Base-by-base conservation (phyloP, 2,329 filamentous ascomycete genomes). In the Sporothrix variecibatus region DNA sequence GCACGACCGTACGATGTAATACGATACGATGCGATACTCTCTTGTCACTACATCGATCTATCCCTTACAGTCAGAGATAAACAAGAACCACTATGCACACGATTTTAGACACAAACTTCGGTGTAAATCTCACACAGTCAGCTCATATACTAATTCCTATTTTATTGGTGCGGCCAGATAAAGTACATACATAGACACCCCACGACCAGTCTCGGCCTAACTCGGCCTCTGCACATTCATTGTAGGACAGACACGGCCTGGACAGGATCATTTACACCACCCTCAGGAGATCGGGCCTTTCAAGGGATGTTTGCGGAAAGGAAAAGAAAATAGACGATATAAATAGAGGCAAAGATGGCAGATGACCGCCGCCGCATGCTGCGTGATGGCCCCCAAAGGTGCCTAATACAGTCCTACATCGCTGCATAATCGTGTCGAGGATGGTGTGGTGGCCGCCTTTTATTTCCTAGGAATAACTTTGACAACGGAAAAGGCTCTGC, bases 191-290 rank as follows among this genome's bases (percentile, higher is more conserved):
- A 2, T 17, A 49, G 12, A 49, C 0, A 20, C 11, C 15, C 12
- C 43, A 49, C 43, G 15, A 12, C 15, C 43, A 56, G 3, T 12
- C 23, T n/a, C 23, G 9, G 12, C n/a, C n/a, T 17, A 28, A 26
- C n/a, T 26, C 38, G 62, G 62, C n/a, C n/a, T 46, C 40, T 28
- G 31, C n/a, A 40, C 62, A 46, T 43, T 28, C 12, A 3, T 2
- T 17, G 62, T 67, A 67, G 62, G 62, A 67, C 62, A 67, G 31
- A 40, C 31, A n/a, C 58, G 31, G 31, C 31, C 34, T 38, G 34
- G 31, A 64, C 17, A 40, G 8, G 12, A 20, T 20, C 17, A 17
- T 23, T 12, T 31, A 64, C 58, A 64, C 34, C 58, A 40, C 31
- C 60, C 60, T 43, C n/a, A 20, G 34, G 38, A 46, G 62, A 67